These are phyloP conservation scores for Syzygium aromaticum DNA, from an alignment of 345 rosid genomes.

Conservation along the genomic window DNA sequence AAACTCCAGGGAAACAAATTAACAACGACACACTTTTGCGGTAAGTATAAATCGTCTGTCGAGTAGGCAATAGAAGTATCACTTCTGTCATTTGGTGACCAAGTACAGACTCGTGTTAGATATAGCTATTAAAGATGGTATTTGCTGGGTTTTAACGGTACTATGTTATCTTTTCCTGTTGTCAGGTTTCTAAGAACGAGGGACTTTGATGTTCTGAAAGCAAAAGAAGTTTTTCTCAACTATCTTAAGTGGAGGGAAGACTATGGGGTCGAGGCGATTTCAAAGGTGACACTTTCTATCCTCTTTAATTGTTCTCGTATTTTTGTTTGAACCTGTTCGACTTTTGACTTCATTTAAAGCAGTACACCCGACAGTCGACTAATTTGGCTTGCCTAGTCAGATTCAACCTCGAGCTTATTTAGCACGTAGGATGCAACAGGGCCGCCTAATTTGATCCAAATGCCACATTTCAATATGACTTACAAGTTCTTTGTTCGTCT, in stretches of 20 bases:
- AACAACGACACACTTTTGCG: conserved; percentile 51
- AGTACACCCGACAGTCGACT: not conserved
- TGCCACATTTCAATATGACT: not conserved
- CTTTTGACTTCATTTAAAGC: not conserved
- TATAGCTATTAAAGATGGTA: not conserved
- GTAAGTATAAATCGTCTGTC: conserved; percentile 10
- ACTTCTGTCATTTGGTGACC: not conserved
- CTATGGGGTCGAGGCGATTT: conserved; percentile 32
- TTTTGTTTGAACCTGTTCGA: not conserved
- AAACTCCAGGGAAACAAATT: conserved; percentile 23
- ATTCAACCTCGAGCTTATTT: too few relatives aligned
- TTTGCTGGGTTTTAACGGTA: not conserved
- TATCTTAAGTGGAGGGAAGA: conserved; percentile 47
- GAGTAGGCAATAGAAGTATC: not conserved
- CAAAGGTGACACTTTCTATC: conserved; percentile 19
- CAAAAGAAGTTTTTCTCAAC: conserved; percentile 37
- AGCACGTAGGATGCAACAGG: too few relatives aligned
- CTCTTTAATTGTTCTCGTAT: not conserved
- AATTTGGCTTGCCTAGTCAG: not conserved
- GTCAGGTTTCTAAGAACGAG: conserved; percentile 46
- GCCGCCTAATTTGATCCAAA: not conserved
- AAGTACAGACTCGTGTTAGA: not conserved
- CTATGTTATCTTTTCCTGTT: not conserved
- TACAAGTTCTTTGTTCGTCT: not conserved
- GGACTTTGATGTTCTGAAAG: conserved; percentile 39